Conservation (phyloP, 2,329 filamentous ascomycete genomes). For the Tothia fuscella region DNA sequence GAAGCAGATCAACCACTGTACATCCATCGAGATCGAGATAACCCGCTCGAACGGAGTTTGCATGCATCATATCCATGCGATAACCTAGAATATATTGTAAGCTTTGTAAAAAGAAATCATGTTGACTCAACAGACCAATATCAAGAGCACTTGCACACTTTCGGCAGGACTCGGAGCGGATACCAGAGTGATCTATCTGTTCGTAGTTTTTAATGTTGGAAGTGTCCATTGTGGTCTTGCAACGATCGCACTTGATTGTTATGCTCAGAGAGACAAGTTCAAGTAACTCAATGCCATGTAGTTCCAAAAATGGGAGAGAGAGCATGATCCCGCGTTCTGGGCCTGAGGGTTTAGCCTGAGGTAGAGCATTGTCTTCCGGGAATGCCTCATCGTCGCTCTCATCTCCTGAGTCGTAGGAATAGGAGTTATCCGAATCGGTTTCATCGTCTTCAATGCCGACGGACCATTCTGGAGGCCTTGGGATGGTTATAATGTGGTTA, state of each 20-base stretch:
- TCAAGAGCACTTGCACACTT: constrained; percentile 42
- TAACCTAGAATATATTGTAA: too few species aligned
- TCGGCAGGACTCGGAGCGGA: constrained; percentile 38
- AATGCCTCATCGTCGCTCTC: constrained; percentile 22
- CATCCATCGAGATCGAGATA: constrained; percentile 69
- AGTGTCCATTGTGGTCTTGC: constrained; percentile 61
- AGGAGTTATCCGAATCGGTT: constrained; percentile 29
- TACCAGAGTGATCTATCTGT: constrained; percentile 27
- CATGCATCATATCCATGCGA: constrained; percentile 59
- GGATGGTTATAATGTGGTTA: constrained; percentile 58
- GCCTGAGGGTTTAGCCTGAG: constrained; percentile 26
- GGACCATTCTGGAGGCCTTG: constrained; percentile 67
- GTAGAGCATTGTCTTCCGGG: constrained; percentile 18
- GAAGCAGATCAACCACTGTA: constrained; percentile 62
- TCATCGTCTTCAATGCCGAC: constrained; percentile 22
- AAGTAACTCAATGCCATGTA: constrained; percentile 65
- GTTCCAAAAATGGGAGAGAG: constrained; percentile 65
- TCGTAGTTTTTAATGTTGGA: constrained; percentile 49
- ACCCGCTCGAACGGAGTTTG: constrained; percentile 60
- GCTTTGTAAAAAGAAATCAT: not conserved
- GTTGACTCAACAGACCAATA: constrained; percentile 22
- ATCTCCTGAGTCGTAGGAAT: constrained; percentile 34
- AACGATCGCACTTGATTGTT: constrained; percentile 66
- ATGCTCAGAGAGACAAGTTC: constrained; percentile 56
- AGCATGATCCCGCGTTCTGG: constrained; percentile 61